Evolutionary conservation across 768 basidiomycete genomes (phyloP).

Genomic region (Auricularia sp.): DNA sequence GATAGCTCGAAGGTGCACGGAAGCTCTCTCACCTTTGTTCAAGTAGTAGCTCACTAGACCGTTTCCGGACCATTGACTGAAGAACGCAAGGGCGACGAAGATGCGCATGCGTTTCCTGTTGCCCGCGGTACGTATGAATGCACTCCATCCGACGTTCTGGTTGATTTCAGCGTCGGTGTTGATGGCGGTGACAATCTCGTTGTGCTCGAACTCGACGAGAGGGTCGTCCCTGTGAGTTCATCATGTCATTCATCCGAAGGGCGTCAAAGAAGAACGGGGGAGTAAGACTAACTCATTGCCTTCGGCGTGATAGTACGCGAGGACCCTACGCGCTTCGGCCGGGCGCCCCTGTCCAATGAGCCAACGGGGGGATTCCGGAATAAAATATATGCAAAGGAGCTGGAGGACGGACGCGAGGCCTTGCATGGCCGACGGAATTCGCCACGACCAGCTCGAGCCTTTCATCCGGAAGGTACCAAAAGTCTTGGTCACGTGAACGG

Average conservation of each 20-base stretch:
- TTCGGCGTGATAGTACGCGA: constrained; percentile 42
- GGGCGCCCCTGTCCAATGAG: constrained; percentile 45
- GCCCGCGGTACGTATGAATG: constrained; percentile 51
- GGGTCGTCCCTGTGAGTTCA: not conserved
- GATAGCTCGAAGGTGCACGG: too few species aligned
- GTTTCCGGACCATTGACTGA: constrained; percentile 62
- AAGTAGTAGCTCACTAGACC: constrained; percentile 60
- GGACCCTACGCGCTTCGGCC: constrained; percentile 25
- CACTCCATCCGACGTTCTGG: constrained; percentile 38
- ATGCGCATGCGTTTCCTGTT: constrained; percentile 61
- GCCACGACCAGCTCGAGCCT: constrained; percentile 20
- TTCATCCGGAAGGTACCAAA: constrained; percentile 31
- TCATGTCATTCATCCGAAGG: too few species aligned
- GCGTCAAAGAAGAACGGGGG: too few species aligned
- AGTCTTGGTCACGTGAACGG: constrained; percentile 12
- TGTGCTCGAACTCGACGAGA: constrained; percentile 3
- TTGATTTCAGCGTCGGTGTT: constrained; percentile 49
- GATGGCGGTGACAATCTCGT: constrained; percentile 56
- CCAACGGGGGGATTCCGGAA: constrained; percentile 64
- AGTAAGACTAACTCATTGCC: constrained; percentile 41
- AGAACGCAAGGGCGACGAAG: constrained; percentile 55
- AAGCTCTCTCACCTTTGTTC: too few species aligned
- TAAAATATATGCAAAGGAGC: constrained; percentile 41
- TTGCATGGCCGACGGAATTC: constrained; percentile 51
- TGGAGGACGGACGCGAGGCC: constrained; percentile 49